Percentiles rank a stretch among this genome's conserved stretches.
Conservation (phyloP, 2,329 filamentous ascomycete species). For the Trichoderma sp. region DNA sequence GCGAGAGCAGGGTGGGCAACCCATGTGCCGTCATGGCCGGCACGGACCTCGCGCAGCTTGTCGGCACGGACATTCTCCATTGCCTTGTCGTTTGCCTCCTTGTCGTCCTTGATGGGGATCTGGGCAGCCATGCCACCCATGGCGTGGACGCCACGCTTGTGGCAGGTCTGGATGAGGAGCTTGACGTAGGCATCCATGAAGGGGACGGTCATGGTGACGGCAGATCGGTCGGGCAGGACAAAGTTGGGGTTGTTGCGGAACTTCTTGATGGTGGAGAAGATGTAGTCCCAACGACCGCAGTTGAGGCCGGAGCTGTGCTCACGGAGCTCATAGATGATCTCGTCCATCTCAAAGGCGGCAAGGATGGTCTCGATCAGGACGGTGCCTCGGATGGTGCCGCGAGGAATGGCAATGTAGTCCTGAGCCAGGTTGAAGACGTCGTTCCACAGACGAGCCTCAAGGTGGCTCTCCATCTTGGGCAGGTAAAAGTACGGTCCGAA, state of each 20-base stretch:
- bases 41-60: constrained; percentile 92
- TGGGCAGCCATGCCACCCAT: constrained; percentile 99
- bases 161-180: constrained; percentile 96
- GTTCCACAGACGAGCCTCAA: constrained; percentile 97
- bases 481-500: constrained; percentile 96
- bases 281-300: constrained; percentile 99
- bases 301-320: constrained; percentile 96
- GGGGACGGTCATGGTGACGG: constrained; percentile 94
- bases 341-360: constrained; percentile 98
- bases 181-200: constrained; percentile 98
- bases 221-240: constrained; percentile 84
- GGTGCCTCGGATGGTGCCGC: constrained; percentile 90
- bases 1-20: constrained; percentile 94
- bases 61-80: constrained; percentile 92
- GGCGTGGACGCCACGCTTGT: constrained; percentile 93
- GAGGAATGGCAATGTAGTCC: constrained; percentile 83
- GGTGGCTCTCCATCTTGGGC: constrained; percentile 96
- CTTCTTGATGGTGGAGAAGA: constrained; percentile 99
- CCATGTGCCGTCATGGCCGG: constrained; percentile 95
- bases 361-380: constrained; percentile 97
- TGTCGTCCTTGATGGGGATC: constrained; percentile 96
- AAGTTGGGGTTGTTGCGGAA: constrained; percentile 95
- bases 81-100: constrained; percentile 83
- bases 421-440: constrained; percentile 95
- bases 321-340: constrained; percentile 98